Base-by-base conservation (phyloP, 257 asterid species). In the Capsicum chinense region DNA sequence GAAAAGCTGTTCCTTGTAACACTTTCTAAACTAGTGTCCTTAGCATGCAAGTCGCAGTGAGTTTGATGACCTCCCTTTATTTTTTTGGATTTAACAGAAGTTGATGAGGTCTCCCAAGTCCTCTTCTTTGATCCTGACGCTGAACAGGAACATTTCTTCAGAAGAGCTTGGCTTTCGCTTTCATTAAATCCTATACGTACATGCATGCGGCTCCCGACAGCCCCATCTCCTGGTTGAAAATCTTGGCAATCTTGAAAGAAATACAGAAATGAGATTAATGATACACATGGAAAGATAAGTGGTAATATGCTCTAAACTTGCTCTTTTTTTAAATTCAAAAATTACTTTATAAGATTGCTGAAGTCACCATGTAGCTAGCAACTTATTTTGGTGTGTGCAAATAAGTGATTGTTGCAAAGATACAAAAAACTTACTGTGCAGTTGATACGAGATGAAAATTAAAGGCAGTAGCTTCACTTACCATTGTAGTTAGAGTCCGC, bases 51-150 rank as follows among this genome's bases (percentile, higher is more conserved):
- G 21, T 85, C 92, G 52, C 88, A 90, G 39, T 89, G 91, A 86
- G 67, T 83, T 74, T 86, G 84, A 87, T 89, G 93, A 9, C 89
- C 83, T 17, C 98, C 98, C 94, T 91, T 96, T 79, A 96, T 94
- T 88, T 92, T 94, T 84, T 94, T 96, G 35, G 98, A 94, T 88
- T 89, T 94, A 88, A 94, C 79, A n/a, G 97, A 96, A 83, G 97
- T 91, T 67, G 85, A 83, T 70, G 97, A 89, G 85, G 99, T 88
- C 90, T 90, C 97, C 98, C 99, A 96, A 63, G 79, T 83, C 88
- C 98, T 93, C 88, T 89, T 95, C 71, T 90, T 94, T 81, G 88
- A 83, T 88, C 91, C 90, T 80, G 84, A 88, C 52, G 84, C 59
- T 35, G 94, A 88, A 85, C 89, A 90, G 58, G 93, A 88, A 84